A percentile compares a stretch with the other conserved stretches of the same genome.
These are phyloP conservation scores for Brassica nigra DNA, from an alignment of 345 rosid genomes.

Conservation along the genomic window DNA sequence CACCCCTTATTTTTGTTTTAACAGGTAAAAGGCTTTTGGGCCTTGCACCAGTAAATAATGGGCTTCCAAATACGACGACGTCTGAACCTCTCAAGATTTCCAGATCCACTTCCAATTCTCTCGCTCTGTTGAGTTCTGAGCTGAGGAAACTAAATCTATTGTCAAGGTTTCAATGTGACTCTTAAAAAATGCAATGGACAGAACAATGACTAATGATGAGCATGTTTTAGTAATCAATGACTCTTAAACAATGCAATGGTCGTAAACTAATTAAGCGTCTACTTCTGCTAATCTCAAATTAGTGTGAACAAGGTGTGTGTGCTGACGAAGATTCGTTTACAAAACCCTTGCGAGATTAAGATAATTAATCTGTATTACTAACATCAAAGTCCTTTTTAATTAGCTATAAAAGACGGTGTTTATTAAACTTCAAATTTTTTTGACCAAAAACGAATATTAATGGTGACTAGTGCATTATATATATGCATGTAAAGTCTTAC, in stretches of 20 bases:
- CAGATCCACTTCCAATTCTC: not conserved
- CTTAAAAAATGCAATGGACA: not conserved
- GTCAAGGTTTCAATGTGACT: not conserved
- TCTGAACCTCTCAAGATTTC: not conserved
- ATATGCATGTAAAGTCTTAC: not conserved
- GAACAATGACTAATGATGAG: not conserved
- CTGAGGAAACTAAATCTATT: not conserved
- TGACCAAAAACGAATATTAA: not conserved
- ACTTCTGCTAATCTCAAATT: not conserved
- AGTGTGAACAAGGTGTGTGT: not conserved
- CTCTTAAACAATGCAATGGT: not conserved
- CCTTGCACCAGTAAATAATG: not conserved
- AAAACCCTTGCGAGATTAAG: not conserved
- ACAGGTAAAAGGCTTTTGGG: not conserved
- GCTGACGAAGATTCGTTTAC: not conserved
- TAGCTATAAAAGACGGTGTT: not conserved
- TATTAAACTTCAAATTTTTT: too few relatives aligned
- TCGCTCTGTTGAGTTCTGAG: not conserved
- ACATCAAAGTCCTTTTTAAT: not conserved
- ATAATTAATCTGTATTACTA: not conserved
- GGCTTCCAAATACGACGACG: not conserved
- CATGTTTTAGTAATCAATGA: not conserved
- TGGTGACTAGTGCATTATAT: not conserved
- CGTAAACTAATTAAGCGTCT: not conserved
- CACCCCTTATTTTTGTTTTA: constrained; percentile 49